Evolutionary conservation across 345 rosid genomes (phyloP).

Genomic region (Cochlearia excelsa): DNA sequence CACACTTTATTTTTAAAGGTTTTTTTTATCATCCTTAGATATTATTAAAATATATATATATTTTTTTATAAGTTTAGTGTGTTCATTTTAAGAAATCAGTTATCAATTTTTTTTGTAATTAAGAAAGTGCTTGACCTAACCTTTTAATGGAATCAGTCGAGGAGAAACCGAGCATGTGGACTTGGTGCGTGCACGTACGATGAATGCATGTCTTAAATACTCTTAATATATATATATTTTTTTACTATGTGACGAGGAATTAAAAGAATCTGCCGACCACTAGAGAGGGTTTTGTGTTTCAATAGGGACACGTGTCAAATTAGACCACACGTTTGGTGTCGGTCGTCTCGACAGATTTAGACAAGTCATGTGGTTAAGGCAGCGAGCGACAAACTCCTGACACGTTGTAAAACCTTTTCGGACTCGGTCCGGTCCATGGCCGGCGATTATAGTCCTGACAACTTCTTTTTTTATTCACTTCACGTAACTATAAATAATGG

Average conservation of each 20-base stretch:
- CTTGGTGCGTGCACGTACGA: slow-evolving; percentile 27
- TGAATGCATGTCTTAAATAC: slow-evolving; percentile 15
- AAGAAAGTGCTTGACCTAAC: slow-evolving; percentile 14
- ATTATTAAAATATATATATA: no score
- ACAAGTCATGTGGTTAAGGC: slow-evolving; percentile 33
- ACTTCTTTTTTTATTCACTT: slow-evolving; percentile 18
- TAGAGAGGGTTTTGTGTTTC: slow-evolving; percentile 18
- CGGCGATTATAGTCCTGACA: slow-evolving; percentile 29
- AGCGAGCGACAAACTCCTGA: slow-evolving; percentile 33
- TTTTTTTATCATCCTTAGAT: no score
- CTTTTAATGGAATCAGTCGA: slow-evolving; percentile 14
- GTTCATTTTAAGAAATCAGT: no score
- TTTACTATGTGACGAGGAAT: not conserved
- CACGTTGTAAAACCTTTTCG: slow-evolving; percentile 29
- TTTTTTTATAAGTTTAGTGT: no score
- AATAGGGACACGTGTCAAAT: slow-evolving; percentile 32
- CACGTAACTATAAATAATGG: slow-evolving; percentile 21
- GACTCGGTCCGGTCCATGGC: slow-evolving; percentile 32
- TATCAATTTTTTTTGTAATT: not conserved
- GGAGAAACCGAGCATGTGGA: slow-evolving; percentile 26
- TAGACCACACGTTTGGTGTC: slow-evolving; percentile 38
- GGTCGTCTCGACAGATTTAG: slow-evolving; percentile 23
- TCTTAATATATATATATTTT: not conserved
- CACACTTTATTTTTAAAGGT: no score
- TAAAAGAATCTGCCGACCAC: slow-evolving; percentile 33